Percentiles rank a stretch among this genome's conserved stretches.
Evolutionary conservation across 768 basidiomycete genomes (phyloP).

Genomic region (Mycena rebaudengoi): DNA sequence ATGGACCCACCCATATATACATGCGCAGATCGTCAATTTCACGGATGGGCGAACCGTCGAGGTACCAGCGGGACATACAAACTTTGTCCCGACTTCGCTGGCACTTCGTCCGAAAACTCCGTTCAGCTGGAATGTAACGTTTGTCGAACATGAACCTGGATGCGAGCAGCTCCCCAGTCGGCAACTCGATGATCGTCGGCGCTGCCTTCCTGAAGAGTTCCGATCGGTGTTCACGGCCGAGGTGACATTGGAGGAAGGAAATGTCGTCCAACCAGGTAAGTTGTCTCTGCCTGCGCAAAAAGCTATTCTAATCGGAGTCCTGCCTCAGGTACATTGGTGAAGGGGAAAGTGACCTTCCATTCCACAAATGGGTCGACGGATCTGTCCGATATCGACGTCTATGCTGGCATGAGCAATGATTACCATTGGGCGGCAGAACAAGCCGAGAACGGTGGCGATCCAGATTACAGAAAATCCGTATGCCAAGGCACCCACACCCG

Average conservation of each 20-base stretch:
- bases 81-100: background rate
- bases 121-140: slow-evolving; percentile 1
- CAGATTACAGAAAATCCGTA: background rate
- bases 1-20: background rate
- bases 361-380: background rate
- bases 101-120: background rate
- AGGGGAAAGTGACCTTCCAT: slow-evolving; percentile 9
- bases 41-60: slow-evolving; percentile 2
- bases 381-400: background rate
- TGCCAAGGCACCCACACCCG: no score
- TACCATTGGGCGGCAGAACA: slow-evolving; percentile 3
- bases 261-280: background rate
- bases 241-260: slow-evolving; percentile 9
- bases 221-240: slow-evolving; percentile 14
- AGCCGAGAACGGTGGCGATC: background rate
- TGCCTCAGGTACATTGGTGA: slow-evolving; percentile 3
- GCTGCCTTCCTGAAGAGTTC: slow-evolving; percentile 7
- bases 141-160: background rate
- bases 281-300: background rate
- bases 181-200: background rate
- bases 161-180: background rate
- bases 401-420: background rate
- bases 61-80: slow-evolving; percentile 4
- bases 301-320: background rate
- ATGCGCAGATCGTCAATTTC: slow-evolving; percentile 7